Percentiles rank a stretch among this genome's conserved stretches.
Evolutionary conservation across 169 alveolate genomes (phyloP).

Genomic region (Eimeria mitis): DNA sequence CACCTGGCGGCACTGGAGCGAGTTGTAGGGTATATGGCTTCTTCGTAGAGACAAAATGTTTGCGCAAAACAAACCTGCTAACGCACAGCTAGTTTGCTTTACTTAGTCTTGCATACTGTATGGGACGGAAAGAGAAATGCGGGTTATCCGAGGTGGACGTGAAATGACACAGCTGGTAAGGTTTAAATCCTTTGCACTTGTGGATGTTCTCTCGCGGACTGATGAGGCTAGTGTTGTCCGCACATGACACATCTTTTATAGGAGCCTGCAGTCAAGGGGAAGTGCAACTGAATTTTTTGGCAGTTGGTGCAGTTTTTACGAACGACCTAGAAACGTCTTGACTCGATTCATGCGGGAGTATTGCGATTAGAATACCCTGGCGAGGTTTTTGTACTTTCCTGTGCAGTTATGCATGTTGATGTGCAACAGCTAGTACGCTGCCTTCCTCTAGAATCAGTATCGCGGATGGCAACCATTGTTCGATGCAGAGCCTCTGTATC

Average conservation of each 20-base stretch:
- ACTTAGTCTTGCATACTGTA: not conserved
- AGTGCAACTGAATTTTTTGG: not conserved
- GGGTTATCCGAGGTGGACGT: not conserved
- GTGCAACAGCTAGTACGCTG: not conserved
- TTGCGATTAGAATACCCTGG: not conserved
- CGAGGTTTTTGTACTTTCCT: not conserved
- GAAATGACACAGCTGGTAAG: not conserved
- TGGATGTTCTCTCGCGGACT: not conserved
- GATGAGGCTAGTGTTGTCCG: not conserved
- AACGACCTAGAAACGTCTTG: not conserved
- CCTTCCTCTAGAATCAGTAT: not conserved
- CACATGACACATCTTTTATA: not conserved
- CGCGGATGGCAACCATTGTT: not conserved
- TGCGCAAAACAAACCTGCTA: not conserved
- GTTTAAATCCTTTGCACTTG: not conserved
- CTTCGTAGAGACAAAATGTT: not conserved
- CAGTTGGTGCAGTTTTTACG: not conserved
- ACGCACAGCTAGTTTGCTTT: no score
- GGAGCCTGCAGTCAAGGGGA: not conserved
- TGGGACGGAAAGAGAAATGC: not conserved
- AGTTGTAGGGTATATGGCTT: not conserved
- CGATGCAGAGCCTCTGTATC: not conserved
- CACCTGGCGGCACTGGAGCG: not conserved
- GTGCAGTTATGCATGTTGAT: not conserved
- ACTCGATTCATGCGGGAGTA: not conserved